Evolutionary conservation across 192 early-diverging fungal species (phyloP), one percentile per base, ranked within the genome.

Genomic region (Podila minutissima): DNA sequence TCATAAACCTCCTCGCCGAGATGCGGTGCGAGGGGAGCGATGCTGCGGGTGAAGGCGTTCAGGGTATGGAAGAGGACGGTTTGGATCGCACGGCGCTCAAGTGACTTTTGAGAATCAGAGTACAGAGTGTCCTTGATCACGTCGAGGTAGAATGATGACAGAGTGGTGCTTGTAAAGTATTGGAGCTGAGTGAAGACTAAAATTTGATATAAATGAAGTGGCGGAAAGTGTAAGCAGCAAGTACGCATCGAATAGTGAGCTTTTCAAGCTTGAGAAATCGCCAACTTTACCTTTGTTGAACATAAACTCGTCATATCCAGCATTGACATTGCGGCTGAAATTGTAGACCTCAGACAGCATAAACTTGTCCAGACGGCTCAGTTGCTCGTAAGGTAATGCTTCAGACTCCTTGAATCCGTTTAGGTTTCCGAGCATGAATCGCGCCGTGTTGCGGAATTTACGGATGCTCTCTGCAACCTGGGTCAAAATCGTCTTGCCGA

Each of bases 131-230:
- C 94, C 81, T 95, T 95, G 76, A 92, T 88, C 5, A 92, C 85
- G 62, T 95, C 93, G 87, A 94, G 90, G 83, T 95, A 95, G 66
- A 94, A 92, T 5, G 93, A 88, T 24, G 94, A 95, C 13, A 94
- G 82, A 9, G 84, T 76, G 9, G 83, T 83, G 64, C 87, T 92
- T 65, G 90, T 90, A 65, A 95, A 93, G 66, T 88, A 87, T 71
- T 91, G 91, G 22, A 93, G 75, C 28, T 85, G 69, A 64, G 91
- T 91, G 35, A 90, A 85, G 17, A 88, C 93, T 87, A 74, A 20
- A 20, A 57, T 62, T n/a, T 59, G 35, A 24, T 32, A 29, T 57
- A 59, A 35, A 55, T 41, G 2, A 55, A 26, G 53, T 26, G 5
- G 5, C 4, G 51, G 22, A 55, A 24, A 24, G 53, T 22, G 53